Conservation (phyloP, 2,329 filamentous ascomycete genomes). For the Kalmusia sp. region DNA sequence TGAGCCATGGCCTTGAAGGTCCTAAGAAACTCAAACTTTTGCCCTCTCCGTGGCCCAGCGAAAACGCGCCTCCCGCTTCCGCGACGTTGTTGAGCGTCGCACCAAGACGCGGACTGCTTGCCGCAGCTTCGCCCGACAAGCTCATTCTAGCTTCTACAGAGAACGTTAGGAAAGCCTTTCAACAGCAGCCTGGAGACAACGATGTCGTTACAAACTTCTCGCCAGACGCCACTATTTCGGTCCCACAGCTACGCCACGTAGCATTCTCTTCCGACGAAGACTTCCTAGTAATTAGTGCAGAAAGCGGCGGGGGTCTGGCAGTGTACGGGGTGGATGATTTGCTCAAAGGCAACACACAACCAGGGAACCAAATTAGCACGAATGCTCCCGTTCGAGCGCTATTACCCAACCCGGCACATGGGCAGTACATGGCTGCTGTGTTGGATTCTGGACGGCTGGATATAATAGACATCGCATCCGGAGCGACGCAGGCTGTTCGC, state of each 20-base stretch:
- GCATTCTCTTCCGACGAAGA: slow-evolving; percentile 90
- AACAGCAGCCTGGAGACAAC: slow-evolving; percentile 57
- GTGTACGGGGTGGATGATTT: slow-evolving; percentile 80
- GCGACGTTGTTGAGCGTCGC: slow-evolving; percentile 87
- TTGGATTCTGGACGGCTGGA: slow-evolving; percentile 81
- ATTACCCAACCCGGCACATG: slow-evolving; percentile 78
- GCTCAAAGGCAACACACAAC: slow-evolving; percentile 65
- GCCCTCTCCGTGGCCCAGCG: slow-evolving; percentile 75
- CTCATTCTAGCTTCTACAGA: slow-evolving; percentile 80
- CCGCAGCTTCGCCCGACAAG: slow-evolving; percentile 83
- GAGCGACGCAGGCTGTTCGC: slow-evolving; percentile 61
- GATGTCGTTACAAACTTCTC: slow-evolving; percentile 74
- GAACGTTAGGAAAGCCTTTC: slow-evolving; percentile 77
- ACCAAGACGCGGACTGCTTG: slow-evolving; percentile 78
- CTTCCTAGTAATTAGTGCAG: slow-evolving; percentile 81
- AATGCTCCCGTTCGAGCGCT: slow-evolving; percentile 77
- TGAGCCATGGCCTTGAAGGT: slow-evolving; percentile 63
- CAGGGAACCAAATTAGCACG: slow-evolving; percentile 78
- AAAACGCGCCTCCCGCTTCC: slow-evolving; percentile 74
- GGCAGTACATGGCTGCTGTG: slow-evolving; percentile 79
- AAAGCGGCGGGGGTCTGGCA: slow-evolving; percentile 79
- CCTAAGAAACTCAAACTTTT: slow-evolving; percentile 83
- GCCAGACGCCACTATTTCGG: slow-evolving; percentile 74
- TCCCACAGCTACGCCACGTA: slow-evolving; percentile 84
- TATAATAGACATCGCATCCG: slow-evolving; percentile 78